phyloP scores from a whole-genome alignment of 257 asterid genomes.

The Scutellaria baicalensis region DNA sequence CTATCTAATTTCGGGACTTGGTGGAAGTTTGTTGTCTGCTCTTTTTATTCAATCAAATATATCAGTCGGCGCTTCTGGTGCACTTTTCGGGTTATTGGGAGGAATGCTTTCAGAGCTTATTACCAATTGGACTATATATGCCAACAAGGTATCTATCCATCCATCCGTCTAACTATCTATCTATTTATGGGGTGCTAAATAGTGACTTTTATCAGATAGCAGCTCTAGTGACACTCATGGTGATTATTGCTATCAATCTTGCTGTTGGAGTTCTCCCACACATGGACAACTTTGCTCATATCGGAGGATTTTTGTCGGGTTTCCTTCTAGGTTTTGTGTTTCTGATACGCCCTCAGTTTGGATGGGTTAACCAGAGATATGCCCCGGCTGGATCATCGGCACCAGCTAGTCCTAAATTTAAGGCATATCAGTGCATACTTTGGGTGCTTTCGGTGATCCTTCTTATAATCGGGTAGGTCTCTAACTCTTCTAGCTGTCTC shows the following conservation, averaged over 20 bases:
- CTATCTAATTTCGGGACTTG: conserved; percentile 78
- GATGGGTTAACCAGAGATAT: conserved; percentile 81
- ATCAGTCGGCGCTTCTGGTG: conserved; percentile 97
- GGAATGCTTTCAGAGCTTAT: conserved; percentile 89
- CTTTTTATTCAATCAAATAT: conserved; percentile 75
- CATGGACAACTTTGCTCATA: conserved; percentile 86
- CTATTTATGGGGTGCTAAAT: neutral
- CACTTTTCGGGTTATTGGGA: conserved; percentile 87
- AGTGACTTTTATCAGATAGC: conserved; percentile 45
- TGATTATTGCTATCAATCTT: conserved; percentile 61
- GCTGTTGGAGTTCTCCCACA: conserved; percentile 90
- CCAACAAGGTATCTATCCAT: conserved; percentile 56
- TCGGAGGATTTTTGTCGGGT: conserved; percentile 89
- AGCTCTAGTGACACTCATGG: conserved; percentile 60
- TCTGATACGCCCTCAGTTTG: conserved; percentile 81
- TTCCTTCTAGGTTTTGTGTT: conserved; percentile 82
- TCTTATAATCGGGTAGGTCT: conserved; percentile 64
- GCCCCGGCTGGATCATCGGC: conserved; percentile 36
- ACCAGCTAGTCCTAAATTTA: conserved; percentile 48
- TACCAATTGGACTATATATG: conserved; percentile 86
- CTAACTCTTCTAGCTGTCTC: neutral
- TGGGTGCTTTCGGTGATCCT: conserved; percentile 65
- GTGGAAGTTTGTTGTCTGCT: conserved; percentile 79
- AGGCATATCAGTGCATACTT: conserved; percentile 65
- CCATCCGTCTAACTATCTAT: neutral